A percentile compares a stretch with the other conserved stretches of the same genome.
Conservation (phyloP, 2,329 filamentous ascomycete species). For the Clonostachys chloroleuca region DNA sequence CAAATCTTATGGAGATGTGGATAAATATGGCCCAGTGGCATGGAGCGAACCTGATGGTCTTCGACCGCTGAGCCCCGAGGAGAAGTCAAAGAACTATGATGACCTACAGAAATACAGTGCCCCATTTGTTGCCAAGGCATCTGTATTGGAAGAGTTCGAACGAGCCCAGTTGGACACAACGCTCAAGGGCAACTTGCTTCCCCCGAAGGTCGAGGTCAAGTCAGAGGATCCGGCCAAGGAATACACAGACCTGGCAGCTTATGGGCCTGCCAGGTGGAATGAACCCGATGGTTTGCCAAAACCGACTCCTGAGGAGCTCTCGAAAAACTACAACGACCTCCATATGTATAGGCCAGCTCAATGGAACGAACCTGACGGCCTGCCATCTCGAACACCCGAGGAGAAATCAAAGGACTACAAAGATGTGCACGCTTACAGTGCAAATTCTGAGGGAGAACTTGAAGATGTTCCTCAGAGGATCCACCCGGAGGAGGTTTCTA, state of each 20-base stretch:
- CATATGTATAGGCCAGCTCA: conserved; percentile 20
- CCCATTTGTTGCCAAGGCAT: conserved; percentile 25
- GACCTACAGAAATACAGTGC: conserved; percentile 25
- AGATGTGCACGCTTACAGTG: conserved; percentile 25
- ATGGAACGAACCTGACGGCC: conserved; percentile 21
- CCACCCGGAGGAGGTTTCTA: conserved; percentile 26
- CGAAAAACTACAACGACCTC: conserved; percentile 32
- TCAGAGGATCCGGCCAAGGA: conserved; percentile 17
- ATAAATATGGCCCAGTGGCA: conserved; percentile 19
- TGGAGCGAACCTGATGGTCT: conserved; percentile 28
- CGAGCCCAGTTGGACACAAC: conserved; percentile 18
- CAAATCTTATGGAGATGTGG: conserved; percentile 27
- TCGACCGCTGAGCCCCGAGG: conserved; percentile 17
- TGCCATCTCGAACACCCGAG: conserved; percentile 14
- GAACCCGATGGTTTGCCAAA: conserved; percentile 25
- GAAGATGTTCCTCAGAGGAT: conserved; percentile 19
- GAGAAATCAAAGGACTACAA: conserved; percentile 22
- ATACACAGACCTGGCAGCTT: conserved; percentile 36
- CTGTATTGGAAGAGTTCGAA: conserved; percentile 17
- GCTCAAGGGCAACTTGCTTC: conserved; percentile 27
- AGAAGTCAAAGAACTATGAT: conserved; percentile 26
- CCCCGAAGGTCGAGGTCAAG: conserved; percentile 22
- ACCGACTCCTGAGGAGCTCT: conserved; percentile 25
- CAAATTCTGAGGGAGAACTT: conserved; percentile 17
- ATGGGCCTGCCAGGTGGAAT: conserved; percentile 27